A percentile compares a stretch with the other conserved stretches of the same genome.
phyloP scores from a whole-genome alignment of 441 rosid species.

The Mallotus japonicus region DNA sequence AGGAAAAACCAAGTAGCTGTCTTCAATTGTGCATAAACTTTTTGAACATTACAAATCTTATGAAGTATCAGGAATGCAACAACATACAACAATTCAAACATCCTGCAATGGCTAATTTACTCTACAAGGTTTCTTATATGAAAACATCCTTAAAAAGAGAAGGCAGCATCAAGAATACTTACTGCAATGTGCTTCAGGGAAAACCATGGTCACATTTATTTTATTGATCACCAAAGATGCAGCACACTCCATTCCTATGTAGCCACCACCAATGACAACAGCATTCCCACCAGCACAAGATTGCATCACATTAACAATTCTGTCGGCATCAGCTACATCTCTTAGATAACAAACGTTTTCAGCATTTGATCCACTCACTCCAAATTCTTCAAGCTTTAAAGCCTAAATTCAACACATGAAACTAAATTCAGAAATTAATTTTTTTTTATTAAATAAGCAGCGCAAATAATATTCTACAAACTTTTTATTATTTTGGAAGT shows the following conservation, averaged over 20 bases:
- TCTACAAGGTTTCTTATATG: not conserved
- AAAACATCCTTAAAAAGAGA: not conserved
- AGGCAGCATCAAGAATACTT: slow-evolving; percentile 27
- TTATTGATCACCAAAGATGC: slow-evolving; percentile 90
- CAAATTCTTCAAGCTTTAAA: slow-evolving; percentile 95
- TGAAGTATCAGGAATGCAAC: not conserved
- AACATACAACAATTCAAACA: not conserved
- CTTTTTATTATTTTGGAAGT: not conserved
- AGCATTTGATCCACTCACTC: slow-evolving; percentile 79
- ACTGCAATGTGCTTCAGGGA: slow-evolving; percentile 97
- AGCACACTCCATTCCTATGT: slow-evolving; percentile 98
- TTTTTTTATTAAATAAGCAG: not conserved
- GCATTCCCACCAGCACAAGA: slow-evolving; percentile 78
- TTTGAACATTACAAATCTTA: not conserved
- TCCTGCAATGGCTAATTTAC: not conserved
- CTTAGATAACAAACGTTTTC: slow-evolving; percentile 89
- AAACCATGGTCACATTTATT: slow-evolving; percentile 91
- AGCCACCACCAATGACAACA: slow-evolving; percentile 94
- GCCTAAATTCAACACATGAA: slow-evolving; percentile 44
- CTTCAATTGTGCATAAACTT: not conserved
- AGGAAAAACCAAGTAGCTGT: not conserved
- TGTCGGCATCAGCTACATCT: slow-evolving; percentile 79
- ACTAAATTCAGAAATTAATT: not conserved
- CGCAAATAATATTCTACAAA: not conserved
- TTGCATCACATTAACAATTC: slow-evolving; percentile 62